Conservation (phyloP, 352 stramenopile species). For the Globisporangium polare region DNA sequence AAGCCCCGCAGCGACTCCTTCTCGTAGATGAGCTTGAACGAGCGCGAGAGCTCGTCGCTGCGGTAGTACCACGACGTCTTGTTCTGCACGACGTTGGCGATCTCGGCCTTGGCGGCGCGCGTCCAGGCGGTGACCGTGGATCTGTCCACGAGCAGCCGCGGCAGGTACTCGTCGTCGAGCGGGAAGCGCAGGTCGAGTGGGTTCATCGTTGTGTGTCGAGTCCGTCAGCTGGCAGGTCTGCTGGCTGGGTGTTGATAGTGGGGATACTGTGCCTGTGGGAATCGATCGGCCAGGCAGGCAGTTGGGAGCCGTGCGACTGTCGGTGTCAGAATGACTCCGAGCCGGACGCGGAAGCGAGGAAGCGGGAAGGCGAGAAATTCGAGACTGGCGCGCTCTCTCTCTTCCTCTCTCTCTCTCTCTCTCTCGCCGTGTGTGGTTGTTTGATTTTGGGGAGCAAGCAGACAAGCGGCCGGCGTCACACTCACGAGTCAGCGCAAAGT, state of each 20-base stretch:
- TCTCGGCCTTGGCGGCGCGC: conserved; percentile 27
- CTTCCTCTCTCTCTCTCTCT: too few relatives aligned
- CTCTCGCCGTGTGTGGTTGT: too few relatives aligned
- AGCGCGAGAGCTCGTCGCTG: conserved; percentile 28
- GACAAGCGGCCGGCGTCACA: too few relatives aligned
- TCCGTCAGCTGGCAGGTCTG: background rate
- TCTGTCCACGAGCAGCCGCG: conserved; percentile 10
- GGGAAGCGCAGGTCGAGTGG: conserved; percentile 10
- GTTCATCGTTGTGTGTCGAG: background rate
- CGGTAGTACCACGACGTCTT: conserved; percentile 41
- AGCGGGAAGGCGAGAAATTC: conserved; percentile 1
- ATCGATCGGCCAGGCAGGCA: background rate
- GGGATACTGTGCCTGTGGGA: background rate
- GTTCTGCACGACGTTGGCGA: conserved; percentile 26
- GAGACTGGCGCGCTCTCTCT: background rate
- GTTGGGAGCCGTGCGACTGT: background rate
- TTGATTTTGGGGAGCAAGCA: too few relatives aligned
- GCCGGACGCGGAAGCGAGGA: background rate
- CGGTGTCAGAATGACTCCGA: background rate
- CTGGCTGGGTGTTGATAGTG: background rate
- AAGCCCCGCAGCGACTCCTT: conserved; percentile 28
- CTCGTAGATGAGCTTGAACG: conserved; percentile 29
- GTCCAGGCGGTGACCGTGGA: conserved; percentile 26
- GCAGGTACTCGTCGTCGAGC: conserved; percentile 5
- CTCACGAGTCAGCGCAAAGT: too few relatives aligned